Evolutionary conservation across 805 yeast genomes (phyloP), one percentile per base, ranked within the genome.

Genomic region (Candida sanyiensis): DNA sequence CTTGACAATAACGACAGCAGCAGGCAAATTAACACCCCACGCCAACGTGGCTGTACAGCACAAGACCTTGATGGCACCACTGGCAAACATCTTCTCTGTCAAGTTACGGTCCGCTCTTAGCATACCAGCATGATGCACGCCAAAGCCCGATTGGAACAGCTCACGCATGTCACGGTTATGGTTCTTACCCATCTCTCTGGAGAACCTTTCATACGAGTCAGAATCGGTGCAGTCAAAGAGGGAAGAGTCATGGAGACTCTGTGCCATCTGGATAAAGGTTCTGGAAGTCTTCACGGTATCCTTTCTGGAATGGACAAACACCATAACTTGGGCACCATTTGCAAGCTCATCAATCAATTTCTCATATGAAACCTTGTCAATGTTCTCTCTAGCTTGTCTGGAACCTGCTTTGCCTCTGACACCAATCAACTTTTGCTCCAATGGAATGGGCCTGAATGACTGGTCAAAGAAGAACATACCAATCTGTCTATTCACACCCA

Each of bases 11-110:
- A 93, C 99, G 28, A 88, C 96, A 2, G 96, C 97, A 6, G 98
- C 98, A 2, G 99, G 98, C 43, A 93, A 67, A 56, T 93, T 93
- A 15, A 93, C 97, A 73, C 99, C 99, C 99, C 99, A 93, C 0
- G 99, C 99, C 42, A 93, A 73, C 0, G 99, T 93, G 0, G 98
- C 95, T 3, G 99, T 93, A 71, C 96, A 88, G 52, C 95, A 83
- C 13, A 93, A 64, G 0, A 93, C 97, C 43, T 81, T 84, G 46
- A 93, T 82, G 0, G 88, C 83, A 29, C 98, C 97, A 22, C 70
- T 66, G 22, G 80, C 68, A 57, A 93, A 93, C 82, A 90, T 74
- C 54, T 80, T 81, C 52, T 94, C 98, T 0, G 94, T 82, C 37
- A 88, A 56, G 53, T 88, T 89, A 54, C 99, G 74, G 54, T 93